phyloP scores from a whole-genome alignment of 2,329 filamentous ascomycete genomes.

The Fusarium tjaetaba region DNA sequence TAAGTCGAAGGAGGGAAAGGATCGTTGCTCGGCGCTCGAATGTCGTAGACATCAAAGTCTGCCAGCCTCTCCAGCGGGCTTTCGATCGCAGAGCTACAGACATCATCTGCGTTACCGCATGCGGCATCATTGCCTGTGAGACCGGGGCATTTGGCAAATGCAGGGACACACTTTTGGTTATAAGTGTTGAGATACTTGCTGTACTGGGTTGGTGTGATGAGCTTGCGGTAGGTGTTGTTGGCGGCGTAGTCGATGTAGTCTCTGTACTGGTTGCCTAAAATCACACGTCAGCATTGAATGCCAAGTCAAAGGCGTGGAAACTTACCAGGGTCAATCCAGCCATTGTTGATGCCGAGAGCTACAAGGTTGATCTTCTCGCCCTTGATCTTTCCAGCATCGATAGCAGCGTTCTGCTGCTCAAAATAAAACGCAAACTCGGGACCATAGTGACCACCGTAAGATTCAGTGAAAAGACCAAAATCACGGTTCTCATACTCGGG shows the following conservation, averaged over 20 bases:
- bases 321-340: slow-evolving; percentile 59
- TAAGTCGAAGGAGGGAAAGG: slow-evolving; percentile 34
- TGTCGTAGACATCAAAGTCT: slow-evolving; percentile 58
- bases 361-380: slow-evolving; percentile 58
- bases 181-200: slow-evolving; percentile 43
- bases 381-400: slow-evolving; percentile 53
- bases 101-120: slow-evolving; percentile 39
- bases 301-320: accelerated
- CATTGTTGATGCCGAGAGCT: slow-evolving; percentile 66
- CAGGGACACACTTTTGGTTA: slow-evolving; percentile 37
- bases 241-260: slow-evolving; percentile 46
- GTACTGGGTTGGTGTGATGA: slow-evolving; percentile 33
- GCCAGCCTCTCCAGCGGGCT: slow-evolving; percentile 20
- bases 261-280: slow-evolving; percentile 36
- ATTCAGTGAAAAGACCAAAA: slow-evolving; percentile 63
- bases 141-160: slow-evolving; percentile 38
- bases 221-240: slow-evolving; percentile 47
- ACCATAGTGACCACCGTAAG: slow-evolving; percentile 67
- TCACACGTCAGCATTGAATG: neutral
- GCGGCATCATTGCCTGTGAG: slow-evolving; percentile 32
- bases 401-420: slow-evolving; percentile 63
- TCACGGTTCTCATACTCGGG: slow-evolving; percentile 68
- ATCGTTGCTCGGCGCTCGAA: slow-evolving; percentile 46
- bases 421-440: slow-evolving; percentile 66
- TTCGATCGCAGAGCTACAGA: slow-evolving; percentile 37